Conservation (phyloP, 179 eudicot genomes). For the Kewa caespitosa region DNA sequence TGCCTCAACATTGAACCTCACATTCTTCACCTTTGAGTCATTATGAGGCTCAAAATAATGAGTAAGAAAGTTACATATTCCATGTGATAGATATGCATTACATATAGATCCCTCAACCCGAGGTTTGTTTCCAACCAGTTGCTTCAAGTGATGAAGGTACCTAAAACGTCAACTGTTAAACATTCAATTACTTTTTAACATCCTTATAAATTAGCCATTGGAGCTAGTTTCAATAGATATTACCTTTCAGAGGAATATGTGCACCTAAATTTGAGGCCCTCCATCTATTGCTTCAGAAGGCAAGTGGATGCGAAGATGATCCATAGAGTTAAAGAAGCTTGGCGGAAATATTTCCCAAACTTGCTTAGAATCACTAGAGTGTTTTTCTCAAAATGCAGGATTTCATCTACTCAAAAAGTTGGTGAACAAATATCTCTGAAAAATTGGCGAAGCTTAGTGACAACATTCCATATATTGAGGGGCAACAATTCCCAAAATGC, state of each 20-base stretch:
- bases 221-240: background rate
- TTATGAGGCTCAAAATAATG: slow-evolving; percentile 1
- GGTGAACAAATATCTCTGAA: background rate
- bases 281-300: slow-evolving; percentile 21
- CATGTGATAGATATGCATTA: background rate
- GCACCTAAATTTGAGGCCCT: slow-evolving; percentile 21
- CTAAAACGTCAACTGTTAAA: too few relatives aligned
- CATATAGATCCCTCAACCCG: background rate
- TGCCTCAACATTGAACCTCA: too few relatives aligned
- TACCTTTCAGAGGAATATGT: slow-evolving; percentile 21
- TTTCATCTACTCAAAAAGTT: background rate
- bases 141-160: background rate
- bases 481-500: slow-evolving; percentile 15
- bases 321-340: slow-evolving; percentile 17
- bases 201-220: background rate
- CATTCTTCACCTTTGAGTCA: background rate
- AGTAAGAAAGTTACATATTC: background rate
- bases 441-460: background rate
- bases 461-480: background rate
- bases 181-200: background rate
- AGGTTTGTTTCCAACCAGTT: background rate
- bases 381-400: background rate
- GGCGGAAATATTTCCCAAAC: slow-evolving; percentile 22
- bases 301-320: slow-evolving; percentile 23
- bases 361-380: background rate